Base-by-base conservation (phyloP, 345 rosid species). In the Euphorbia peplus region DNA sequence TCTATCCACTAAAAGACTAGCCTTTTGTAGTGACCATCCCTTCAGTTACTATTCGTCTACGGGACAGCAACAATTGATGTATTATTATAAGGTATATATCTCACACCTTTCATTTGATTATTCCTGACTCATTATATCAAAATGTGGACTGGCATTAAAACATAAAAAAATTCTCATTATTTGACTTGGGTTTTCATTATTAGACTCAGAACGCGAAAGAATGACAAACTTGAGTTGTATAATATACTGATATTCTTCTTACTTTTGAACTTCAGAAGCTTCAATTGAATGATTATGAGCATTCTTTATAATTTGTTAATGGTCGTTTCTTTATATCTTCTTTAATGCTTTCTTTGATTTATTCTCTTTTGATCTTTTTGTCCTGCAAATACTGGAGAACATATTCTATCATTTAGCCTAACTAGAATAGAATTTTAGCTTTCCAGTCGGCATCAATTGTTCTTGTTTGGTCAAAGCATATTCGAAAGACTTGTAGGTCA, bases 21-120 rank as follows among this genome's bases (percentile, higher is more conserved):
- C 90, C 58, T 93, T 90, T 59, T 85, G 84, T 35, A 87, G 97
- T 50, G 96, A 93, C 63, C 66, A 79, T 76, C 86, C 93, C 67
- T 70, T 93, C 47, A 79, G 74, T 37, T 63, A 67, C 42, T 75
- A 83, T 70, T 74, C 82, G 60, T 58, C 97, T 1, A 53, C 79
- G 1, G 88, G 88, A 46, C 79, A 52, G 70, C 87, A 81, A 68
- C 76, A 86, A 59, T 83, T 88, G 75, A 77, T 86, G 70, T 80
- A 86, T 32, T 80, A 86, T 32, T 87, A 86, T 79, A 93, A 93
- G 98, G 96, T 86, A 58, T 58, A 46, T 56, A 53, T 51, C 64
- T 44, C 57, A 11, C 44, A 50, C 63, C 44, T 21, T 69, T 44
- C 15, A 15, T 44, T 44, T 68, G 47, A 24, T 60, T 29, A 14